Base-by-base conservation (phyloP, 345 rosid genomes). In the Rhodamnia argentea region DNA sequence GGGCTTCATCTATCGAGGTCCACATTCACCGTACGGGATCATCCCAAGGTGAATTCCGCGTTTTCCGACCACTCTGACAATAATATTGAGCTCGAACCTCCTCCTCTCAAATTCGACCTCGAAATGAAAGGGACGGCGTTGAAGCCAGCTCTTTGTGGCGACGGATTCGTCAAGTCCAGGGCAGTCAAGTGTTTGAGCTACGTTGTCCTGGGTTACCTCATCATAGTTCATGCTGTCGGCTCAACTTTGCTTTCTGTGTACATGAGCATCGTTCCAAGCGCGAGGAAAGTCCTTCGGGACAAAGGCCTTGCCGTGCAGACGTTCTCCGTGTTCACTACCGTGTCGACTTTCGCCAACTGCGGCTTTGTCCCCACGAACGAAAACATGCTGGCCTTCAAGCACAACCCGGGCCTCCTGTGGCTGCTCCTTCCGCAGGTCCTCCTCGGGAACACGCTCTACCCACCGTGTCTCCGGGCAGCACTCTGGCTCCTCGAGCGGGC, bases 291-390 rank as follows among this genome's bases (percentile, higher is more conserved):
- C 6, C 92, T 96, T 3, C 78, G 58, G 64, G 82, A 83, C 84
- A 96, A 90, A 57, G 84, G 89, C 5, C 83, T 94, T 15, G 22
- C 88, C 20, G 75, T 85, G 6, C 51, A 53, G 5, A 95, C 92
- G 16, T 96, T 95, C 86, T 91, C 94, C 0, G 23, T 93, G 52
- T 95, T 95, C 90, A 89, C 90, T 13, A 76, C 88, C 0, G 88
- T 93, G 26, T 95, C 97, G 1, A 92, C 95, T 1, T 93, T 95
- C 44, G 81, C 94, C 18, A 93, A 86, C 85, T 91, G 94, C 8
- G 98, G 98, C 13, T 95, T 93, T 56, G 60, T 92, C 10, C 98
- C 99, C 1, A 95, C 92, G 1, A 93, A 94, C 58, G 97, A 95
- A 85, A 96, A 96, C 92, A 95, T 94, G 96, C 50, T 91, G 7